Base-by-base conservation (phyloP, 1,284 basidiomycete species). In the Boletus hoseneyae region DNA sequence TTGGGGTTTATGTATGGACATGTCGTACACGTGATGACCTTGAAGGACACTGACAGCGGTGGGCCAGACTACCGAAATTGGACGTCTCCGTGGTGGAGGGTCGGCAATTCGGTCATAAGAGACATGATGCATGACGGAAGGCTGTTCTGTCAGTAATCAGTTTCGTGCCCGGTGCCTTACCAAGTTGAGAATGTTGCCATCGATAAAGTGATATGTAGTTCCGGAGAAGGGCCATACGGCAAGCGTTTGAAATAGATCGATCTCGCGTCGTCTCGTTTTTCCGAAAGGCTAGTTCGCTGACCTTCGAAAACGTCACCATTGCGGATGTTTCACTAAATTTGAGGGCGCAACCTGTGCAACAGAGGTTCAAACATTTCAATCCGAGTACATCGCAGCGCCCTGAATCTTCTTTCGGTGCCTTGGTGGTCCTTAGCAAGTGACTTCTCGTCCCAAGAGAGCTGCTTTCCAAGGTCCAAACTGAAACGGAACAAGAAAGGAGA, bases 21-120 rank as follows among this genome's bases (percentile, higher is more conserved):
- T 27, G 42, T 47, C 32, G 35, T 48, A 59, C 59, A 63, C 50
- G 61, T 59, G 57, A 61, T 61, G 50, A 4, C 15, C n/a, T 30
- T 12, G 29, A 37, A 30, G 35, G 37, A 19, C 40, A 41, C 23
- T 29, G 27, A 29, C 27, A 29, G 7, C 11, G 8, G 11, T 29
- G 11, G 27, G 12, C 13, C 23, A 47, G 40, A 41, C 37, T 27
- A n/a, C 50, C 49, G 13, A 34, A 48, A 49, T 47, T 30, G 35
- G 40, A n/a, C n/a, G n/a, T 3, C 10, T 30, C 12, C 27, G 21
- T 21, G 9, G 27, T 29, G 27, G 27, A 29, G 27, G 27, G 27
- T 29, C 27, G 27, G 27, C 27, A 29, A 29, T 11, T 29, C 5
- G 29, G 29, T 30, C 29, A 30, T 11, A 13, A 30, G 29, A 30